Evolutionary conservation across 2,329 filamentous ascomycete genomes (phyloP).

Genomic region (Trichophyton rubrum): DNA sequence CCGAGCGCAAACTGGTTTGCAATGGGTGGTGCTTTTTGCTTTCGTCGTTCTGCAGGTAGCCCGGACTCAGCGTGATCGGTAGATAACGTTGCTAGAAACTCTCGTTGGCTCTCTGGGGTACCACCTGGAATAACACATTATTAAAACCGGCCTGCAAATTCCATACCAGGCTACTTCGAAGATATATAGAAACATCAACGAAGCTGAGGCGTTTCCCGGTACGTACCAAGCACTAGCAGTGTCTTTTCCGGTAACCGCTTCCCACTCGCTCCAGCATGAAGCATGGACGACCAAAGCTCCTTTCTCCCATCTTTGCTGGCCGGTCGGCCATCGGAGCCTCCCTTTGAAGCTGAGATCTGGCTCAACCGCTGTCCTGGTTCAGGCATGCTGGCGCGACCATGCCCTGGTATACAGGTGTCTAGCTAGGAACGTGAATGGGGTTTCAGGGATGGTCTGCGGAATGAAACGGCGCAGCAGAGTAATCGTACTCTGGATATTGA

Average conservation of each 20-base stretch:
- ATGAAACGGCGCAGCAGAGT: not conserved
- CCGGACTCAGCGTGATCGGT: conserved; percentile 32
- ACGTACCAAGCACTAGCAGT: conserved; percentile 66
- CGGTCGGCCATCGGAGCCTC: conserved; percentile 26
- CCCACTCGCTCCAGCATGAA: conserved; percentile 78
- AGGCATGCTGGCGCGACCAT: conserved; percentile 18
- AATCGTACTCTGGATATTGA: too few relatives aligned
- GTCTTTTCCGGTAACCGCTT: conserved; percentile 88
- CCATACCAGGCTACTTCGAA: not conserved
- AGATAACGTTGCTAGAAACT: conserved; percentile 57
- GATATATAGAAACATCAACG: not conserved
- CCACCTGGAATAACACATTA: conserved; percentile 46
- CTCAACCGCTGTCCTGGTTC: conserved; percentile 27
- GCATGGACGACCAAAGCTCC: conserved; percentile 89
- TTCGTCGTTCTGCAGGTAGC: conserved; percentile 35
- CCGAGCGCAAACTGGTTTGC: conserved; percentile 87
- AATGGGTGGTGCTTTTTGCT: conserved; percentile 56
- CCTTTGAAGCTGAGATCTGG: conserved; percentile 24
- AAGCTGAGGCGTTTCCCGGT: not conserved
- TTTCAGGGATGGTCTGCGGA: not conserved
- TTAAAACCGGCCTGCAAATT: not conserved
- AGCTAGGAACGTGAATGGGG: not conserved
- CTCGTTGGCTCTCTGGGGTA: conserved; percentile 67
- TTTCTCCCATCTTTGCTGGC: conserved; percentile 57
- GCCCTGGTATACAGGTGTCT: not conserved